Evolutionary conservation across 345 rosid genomes (phyloP).

Genomic region (Arabidopsis suecica): DNA sequence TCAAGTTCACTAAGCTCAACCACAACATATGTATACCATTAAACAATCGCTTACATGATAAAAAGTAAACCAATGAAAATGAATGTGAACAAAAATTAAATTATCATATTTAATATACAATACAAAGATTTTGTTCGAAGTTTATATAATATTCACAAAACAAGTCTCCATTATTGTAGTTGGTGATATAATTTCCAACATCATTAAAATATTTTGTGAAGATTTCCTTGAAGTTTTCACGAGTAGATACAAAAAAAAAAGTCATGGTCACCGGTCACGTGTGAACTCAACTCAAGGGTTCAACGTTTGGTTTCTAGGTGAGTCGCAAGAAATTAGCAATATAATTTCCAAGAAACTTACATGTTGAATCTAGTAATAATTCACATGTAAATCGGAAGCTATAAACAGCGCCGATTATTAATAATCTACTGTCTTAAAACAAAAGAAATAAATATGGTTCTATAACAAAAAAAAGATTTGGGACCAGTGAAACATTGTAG

Average conservation of each 20-base stretch:
- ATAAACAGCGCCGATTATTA: background rate
- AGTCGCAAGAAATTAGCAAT: slow-evolving; percentile 16
- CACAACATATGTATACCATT: background rate
- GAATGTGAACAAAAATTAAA: background rate
- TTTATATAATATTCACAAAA: background rate
- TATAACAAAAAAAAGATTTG: background rate
- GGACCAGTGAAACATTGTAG: background rate
- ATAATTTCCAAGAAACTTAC: slow-evolving; percentile 18
- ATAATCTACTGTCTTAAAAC: background rate
- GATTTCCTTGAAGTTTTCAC: slow-evolving; percentile 5
- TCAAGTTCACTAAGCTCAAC: background rate
- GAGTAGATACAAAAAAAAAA: background rate
- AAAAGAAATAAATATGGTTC: background rate
- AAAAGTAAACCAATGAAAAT: background rate
- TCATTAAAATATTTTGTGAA: background rate
- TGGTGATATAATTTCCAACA: background rate
- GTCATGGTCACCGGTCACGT: slow-evolving; percentile 25
- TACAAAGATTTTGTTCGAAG: background rate
- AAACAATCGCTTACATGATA: background rate
- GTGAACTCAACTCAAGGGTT: slow-evolving; percentile 24
- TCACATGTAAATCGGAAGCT: background rate
- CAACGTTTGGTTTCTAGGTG: slow-evolving; percentile 22
- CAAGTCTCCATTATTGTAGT: slow-evolving; percentile 1
- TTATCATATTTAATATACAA: background rate
- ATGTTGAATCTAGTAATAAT: background rate